Conservation (phyloP, 1,284 basidiomycete genomes). For the Acaromyces ingoldii region DNA sequence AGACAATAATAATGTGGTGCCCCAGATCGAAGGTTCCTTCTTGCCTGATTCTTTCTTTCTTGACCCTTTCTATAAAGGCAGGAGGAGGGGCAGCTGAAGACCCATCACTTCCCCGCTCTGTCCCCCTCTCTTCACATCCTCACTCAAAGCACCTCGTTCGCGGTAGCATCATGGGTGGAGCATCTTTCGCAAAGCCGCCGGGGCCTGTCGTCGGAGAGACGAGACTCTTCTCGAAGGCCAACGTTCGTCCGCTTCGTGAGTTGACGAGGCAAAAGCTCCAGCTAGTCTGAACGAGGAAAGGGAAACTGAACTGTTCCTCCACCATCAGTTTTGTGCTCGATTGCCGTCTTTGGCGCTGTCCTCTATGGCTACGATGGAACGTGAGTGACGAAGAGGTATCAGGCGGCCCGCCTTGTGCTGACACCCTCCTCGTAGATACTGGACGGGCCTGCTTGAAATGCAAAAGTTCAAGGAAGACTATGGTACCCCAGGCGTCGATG, state of each 20-base stretch:
- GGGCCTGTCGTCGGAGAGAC: conserved; percentile 25
- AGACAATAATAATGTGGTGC: no score
- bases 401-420: not conserved
- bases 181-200: no score
- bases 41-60: no score
- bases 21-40: no score
- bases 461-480: conserved; percentile 36
- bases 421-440: conserved; percentile 51
- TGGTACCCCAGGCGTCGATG: conserved; percentile 25
- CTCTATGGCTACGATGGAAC: conserved; percentile 51
- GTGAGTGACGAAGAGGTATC: not conserved
- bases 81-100: no score
- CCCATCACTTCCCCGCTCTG: no score
- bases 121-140: no score
- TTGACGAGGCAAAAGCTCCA: no score
- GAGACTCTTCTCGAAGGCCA: conserved; percentile 42
- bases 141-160: no score
- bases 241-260: conserved; percentile 43
- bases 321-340: conserved; percentile 40
- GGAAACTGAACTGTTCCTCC: not conserved
- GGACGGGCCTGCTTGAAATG: conserved; percentile 53
- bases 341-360: conserved; percentile 44
- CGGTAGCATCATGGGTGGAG: no score
- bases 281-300: no score
- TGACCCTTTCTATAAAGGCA: no score